Base-by-base conservation (phyloP, 2,329 filamentous ascomycete genomes). In the Fusarium pininemorale region DNA sequence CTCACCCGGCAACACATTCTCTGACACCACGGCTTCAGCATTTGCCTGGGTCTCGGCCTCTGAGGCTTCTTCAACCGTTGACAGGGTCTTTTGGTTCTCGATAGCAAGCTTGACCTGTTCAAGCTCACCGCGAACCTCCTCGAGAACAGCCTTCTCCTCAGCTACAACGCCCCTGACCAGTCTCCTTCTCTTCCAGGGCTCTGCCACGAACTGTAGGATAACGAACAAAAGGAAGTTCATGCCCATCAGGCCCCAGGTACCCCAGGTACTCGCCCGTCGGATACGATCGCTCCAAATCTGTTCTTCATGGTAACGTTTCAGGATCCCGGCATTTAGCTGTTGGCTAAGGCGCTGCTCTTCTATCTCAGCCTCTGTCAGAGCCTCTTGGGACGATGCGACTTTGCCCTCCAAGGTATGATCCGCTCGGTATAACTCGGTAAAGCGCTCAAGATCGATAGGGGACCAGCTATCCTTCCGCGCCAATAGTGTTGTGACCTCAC, bases 201-300 rank as follows among this genome's bases (percentile, higher is more conserved):
- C 96, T 70, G 98, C 92, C 26, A 96, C 90, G 76, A 97, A 92
- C 83, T 98, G 92, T 77, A 97, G 91, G 24, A 95, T 88, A 60
- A 99, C 83, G 80, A 99, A 94, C 53, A 99, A 84, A 70, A 98
- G 82, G 38, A 98, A 93, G 80, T 99, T 99, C 79, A 98, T 90
- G 30, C 96, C 96, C 96, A 99, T 99, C 70, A 99, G 85, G 1
- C 96, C 96, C 91, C 97, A 98, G 0, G 96, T 99, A 41, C 97
- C 96, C 96, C 96, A 99, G 1, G 96, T 99, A 81, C 93, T 96
- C 87, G 98, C 98, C 74, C 96, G 89, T 41, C 96, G 89, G 80
- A 99, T 99, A 77, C 97, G 96, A 82, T 99, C 96, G 80, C 94
- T 97, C 96, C 96, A 99, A 64, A 99, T 97, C 85, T 99, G 96